Base-by-base conservation (phyloP, 176 grass and related monocot species). In the Paspalum notatum region DNA sequence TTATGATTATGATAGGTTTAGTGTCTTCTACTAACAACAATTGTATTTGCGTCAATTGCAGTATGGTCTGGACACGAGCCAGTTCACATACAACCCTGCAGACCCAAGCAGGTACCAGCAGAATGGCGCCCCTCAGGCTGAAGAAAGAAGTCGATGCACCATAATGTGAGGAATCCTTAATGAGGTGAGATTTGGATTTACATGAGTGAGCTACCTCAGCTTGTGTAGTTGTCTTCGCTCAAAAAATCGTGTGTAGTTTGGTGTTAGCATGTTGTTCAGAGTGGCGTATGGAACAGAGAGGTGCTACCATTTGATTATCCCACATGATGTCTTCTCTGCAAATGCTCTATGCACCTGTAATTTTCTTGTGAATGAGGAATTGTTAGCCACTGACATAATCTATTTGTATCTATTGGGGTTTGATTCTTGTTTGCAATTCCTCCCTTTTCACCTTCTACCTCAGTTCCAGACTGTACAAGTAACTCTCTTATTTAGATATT, bases 51-150 rank as follows among this genome's bases (percentile, higher is more conserved):
- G 4, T 12, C 20, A 71, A 27, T 38, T 80, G 83, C 85, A 98
- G 95, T 98, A 98, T 79, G 95, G 95, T 85, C 81, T 98, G 58
- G 95, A 98, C 76, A 98, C 92, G 2, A 89, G 68, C 22, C 88
- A 94, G 38, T 98, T 95, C 78, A 94, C 92, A 11, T 98, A 98
- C 84, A 95, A 98, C 66, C 95, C 92, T 60, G 83, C 84, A 41
- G 92, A 98, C 79, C 67, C 81, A 62, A 89, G 47, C 75, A 90
- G 95, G 72, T 87, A 85, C 58, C 95, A 93, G 75, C 95, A 95
- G 70, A 77, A 91, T 37, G 77, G 80, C 59, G 49, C 78, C 1
- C 71, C 88, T 68, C 78, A 70, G 9, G 53, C 90, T 61, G 95
- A 91, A 82, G 92, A 93, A 88, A 94, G 80, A 74, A 75, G 73